These are phyloP conservation scores for Exophiala aquamarina DNA, from an alignment of 2,329 filamentous ascomycete genomes.

Conservation along the genomic window DNA sequence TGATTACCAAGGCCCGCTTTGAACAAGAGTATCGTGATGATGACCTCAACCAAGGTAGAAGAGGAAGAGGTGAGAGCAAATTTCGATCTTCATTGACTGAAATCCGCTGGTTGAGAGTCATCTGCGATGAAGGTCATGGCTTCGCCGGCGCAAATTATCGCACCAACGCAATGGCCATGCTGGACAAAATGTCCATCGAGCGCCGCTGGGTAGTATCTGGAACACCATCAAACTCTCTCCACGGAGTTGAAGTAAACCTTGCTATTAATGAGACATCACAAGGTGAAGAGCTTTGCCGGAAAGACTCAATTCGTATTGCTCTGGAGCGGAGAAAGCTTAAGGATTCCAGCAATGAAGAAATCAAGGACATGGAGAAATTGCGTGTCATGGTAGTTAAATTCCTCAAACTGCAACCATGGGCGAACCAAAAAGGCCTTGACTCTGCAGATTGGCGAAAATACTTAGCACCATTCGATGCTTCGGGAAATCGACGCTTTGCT, in stretches of 20 bases:
- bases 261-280: conserved; percentile 39
- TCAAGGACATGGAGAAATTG: conserved; percentile 65
- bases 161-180: conserved; percentile 58
- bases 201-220: conserved; percentile 88
- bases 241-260: conserved; percentile 68
- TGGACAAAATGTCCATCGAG: conserved; percentile 59
- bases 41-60: conserved; percentile 48
- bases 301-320: conserved; percentile 14
- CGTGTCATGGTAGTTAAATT: conserved; percentile 68
- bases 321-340: conserved; percentile 30
- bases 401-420: conserved; percentile 76
- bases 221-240: conserved; percentile 80
- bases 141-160: conserved; percentile 67
- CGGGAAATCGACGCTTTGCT: conserved; percentile 49
- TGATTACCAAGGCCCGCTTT: conserved; percentile 74
- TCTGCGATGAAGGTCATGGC: conserved; percentile 89
- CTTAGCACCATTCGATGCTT: conserved; percentile 62
- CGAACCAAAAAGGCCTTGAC: conserved; percentile 59
- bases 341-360: conserved; percentile 53
- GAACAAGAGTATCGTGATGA: conserved; percentile 63
- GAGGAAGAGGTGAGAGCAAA: conserved; percentile 43
- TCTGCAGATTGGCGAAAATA: conserved; percentile 72
- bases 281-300: conserved; percentile 8
- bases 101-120: conserved; percentile 82
- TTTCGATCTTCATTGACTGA: conserved; percentile 65